These are phyloP conservation scores for Naganishia randhawae DNA, from an alignment of 768 basidiomycete genomes.

Conservation along the genomic window DNA sequence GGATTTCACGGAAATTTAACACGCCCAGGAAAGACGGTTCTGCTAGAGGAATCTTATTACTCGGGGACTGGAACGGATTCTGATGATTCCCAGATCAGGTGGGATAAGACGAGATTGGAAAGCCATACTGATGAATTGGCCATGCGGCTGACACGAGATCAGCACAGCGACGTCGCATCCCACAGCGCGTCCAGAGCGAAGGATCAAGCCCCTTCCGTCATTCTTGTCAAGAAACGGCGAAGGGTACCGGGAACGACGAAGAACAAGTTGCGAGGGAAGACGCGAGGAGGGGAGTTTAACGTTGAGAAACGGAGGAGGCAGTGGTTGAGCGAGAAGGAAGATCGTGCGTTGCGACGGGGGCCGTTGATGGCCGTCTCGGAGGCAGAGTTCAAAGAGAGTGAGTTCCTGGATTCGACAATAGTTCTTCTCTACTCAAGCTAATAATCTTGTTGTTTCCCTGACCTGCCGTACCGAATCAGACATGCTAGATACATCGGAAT, in stretches of 20 bases:
- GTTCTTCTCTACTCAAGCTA: neutral
- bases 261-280: neutral
- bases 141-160: neutral
- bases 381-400: neutral
- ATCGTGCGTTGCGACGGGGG: constrained; percentile 6
- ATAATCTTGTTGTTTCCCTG: neutral
- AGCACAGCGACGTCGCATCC: neutral
- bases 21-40: neutral
- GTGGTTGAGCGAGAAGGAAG: constrained; percentile 17
- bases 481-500: constrained; percentile 3
- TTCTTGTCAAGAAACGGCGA: neutral
- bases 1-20: constrained; percentile 12
- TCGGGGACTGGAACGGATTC: neutral
- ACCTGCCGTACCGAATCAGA: neutral
- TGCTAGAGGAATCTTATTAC: neutral
- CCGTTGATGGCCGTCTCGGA: constrained; percentile 1
- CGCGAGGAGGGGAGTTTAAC: neutral
- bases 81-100: neutral
- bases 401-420: no score
- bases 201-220: no score
- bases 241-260: neutral
- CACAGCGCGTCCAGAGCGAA: neutral
- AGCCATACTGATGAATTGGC: constrained; percentile 4
- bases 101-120: neutral
- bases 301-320: constrained; percentile 17